These are phyloP conservation scores for Brassica balearica DNA, from an alignment of 441 rosid genomes.

Conservation along the genomic window DNA sequence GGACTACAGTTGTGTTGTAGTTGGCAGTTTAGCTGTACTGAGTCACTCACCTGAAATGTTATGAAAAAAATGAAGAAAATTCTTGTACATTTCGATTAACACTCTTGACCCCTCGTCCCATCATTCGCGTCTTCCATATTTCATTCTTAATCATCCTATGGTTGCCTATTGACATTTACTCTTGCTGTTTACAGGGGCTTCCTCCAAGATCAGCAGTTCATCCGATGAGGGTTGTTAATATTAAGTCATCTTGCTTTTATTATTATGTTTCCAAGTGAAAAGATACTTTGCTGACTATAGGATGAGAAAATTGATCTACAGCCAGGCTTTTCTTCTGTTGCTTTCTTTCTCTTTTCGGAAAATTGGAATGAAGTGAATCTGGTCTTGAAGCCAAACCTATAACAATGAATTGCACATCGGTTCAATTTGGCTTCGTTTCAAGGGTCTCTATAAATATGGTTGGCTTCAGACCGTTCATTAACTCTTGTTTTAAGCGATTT, in stretches of 20 bases:
- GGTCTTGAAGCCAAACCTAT: slow-evolving; percentile 22
- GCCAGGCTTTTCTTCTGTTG: neutral
- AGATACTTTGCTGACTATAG: slow-evolving; percentile 27
- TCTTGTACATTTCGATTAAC: slow-evolving; percentile 24
- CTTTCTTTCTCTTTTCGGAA: neutral
- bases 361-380: slow-evolving; percentile 28
- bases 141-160: slow-evolving; percentile 18
- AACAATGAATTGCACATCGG: neutral
- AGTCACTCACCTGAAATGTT: slow-evolving; percentile 22
- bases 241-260: slow-evolving; percentile 41
- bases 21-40: slow-evolving; percentile 28
- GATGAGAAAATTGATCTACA: slow-evolving; percentile 14
- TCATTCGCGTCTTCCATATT: slow-evolving; percentile 6
- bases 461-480: neutral
- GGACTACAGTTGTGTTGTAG: slow-evolving; percentile 34
- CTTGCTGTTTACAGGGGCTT: slow-evolving; percentile 69
- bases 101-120: slow-evolving; percentile 1
- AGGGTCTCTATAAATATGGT: slow-evolving; percentile 13
- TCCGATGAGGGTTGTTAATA: slow-evolving; percentile 97
- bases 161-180: slow-evolving; percentile 29
- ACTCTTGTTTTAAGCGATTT: slow-evolving; percentile 12
- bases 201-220: slow-evolving; percentile 99
- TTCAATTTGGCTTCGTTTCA: slow-evolving; percentile 19
- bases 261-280: slow-evolving; percentile 22
- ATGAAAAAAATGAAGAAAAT: slow-evolving; percentile 12